Conservation (phyloP, 768 basidiomycete species). For the Clitopilus hobsonii region DNA sequence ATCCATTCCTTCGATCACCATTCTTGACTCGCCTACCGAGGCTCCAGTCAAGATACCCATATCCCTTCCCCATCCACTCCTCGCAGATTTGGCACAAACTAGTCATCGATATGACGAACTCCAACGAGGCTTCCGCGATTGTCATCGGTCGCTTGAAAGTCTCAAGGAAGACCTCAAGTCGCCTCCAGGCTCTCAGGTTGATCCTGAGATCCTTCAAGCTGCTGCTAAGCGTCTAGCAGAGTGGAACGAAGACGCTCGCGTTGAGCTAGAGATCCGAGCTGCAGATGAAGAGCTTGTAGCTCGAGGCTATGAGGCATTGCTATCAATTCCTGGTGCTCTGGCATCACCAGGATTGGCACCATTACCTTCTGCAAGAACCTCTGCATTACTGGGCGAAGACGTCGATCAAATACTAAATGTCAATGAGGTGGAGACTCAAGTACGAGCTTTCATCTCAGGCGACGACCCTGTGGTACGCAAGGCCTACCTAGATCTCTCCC, state of each 20-base stretch:
- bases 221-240: slow-evolving; percentile 65
- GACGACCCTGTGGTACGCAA: slow-evolving; percentile 41
- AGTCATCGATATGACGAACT: slow-evolving; percentile 48
- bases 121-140: slow-evolving; percentile 53
- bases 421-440: slow-evolving; percentile 42
- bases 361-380: background rate
- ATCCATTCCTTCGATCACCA: background rate
- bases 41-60: slow-evolving; percentile 3
- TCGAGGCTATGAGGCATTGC: slow-evolving; percentile 65
- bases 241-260: slow-evolving; percentile 73
- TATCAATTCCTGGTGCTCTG: slow-evolving; percentile 52
- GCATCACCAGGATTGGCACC: slow-evolving; percentile 4
- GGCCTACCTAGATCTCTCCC: slow-evolving; percentile 41
- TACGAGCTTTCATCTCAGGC: slow-evolving; percentile 54
- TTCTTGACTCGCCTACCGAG: background rate
- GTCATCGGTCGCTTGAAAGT: slow-evolving; percentile 60
- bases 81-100: slow-evolving; percentile 39
- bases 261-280: slow-evolving; percentile 76
- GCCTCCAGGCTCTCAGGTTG: slow-evolving; percentile 11
- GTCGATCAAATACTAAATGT: slow-evolving; percentile 15
- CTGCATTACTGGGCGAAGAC: slow-evolving; percentile 2
- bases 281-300: slow-evolving; percentile 66
- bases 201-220: slow-evolving; percentile 34
- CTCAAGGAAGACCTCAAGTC: slow-evolving; percentile 35
- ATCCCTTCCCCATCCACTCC: slow-evolving; percentile 27